A percentile compares a stretch with the other conserved stretches of the same genome.
phyloP scores from a whole-genome alignment of 345 rosid genomes.

The Citrus inodora region DNA sequence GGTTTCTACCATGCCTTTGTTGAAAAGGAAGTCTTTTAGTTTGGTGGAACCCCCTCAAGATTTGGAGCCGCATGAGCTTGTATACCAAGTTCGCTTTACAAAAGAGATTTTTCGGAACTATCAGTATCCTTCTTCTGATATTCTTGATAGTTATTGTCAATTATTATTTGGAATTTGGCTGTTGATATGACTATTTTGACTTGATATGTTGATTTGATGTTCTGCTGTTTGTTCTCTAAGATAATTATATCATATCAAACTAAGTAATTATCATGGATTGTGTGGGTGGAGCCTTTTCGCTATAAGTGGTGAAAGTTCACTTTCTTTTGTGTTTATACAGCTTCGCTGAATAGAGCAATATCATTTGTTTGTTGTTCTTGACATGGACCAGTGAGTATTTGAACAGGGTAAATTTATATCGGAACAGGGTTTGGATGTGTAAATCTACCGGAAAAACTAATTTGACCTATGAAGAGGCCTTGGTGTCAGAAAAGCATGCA shows the following conservation, averaged over 20 bases:
- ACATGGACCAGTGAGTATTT: conserved; percentile 55
- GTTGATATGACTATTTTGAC: not conserved
- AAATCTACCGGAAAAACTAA: conserved; percentile 75
- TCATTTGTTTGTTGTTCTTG: conserved; percentile 37
- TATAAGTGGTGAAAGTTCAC: not conserved
- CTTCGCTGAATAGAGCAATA: not conserved
- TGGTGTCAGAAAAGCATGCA: conserved; percentile 80
- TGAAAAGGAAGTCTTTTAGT: conserved; percentile 63
- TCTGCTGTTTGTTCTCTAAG: not conserved
- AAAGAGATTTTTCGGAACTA: conserved; percentile 85
- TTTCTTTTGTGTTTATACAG: not conserved
- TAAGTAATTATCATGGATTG: not conserved
- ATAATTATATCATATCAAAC: not conserved
- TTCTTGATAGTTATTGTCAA: conserved; percentile 6
- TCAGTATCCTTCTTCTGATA: conserved; percentile 61
- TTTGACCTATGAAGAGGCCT: conserved; percentile 93
- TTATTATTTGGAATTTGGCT: not conserved
- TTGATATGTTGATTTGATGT: not conserved
- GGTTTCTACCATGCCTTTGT: conserved; percentile 64
- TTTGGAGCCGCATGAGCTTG: conserved; percentile 69
- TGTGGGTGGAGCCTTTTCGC: not conserved
- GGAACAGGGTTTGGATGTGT: conserved; percentile 81
- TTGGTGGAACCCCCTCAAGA: conserved; percentile 58
- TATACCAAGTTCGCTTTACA: conserved; percentile 91
- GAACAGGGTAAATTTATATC: conserved; percentile 75